phyloP scores from a whole-genome alignment of 73 alveolate genomes.

The Tetrahymena thermophila region DNA sequence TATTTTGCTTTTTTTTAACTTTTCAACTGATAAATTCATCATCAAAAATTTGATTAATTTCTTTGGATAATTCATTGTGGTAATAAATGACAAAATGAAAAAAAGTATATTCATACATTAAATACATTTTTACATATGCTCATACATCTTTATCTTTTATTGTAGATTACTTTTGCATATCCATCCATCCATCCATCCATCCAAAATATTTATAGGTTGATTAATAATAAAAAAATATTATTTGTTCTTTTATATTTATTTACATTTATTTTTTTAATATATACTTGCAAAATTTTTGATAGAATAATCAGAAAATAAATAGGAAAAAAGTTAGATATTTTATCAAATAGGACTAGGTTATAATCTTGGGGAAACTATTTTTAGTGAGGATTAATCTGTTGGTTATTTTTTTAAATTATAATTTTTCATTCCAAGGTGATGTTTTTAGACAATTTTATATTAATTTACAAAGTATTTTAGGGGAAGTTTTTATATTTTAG shows the following conservation, averaged over 20 bases:
- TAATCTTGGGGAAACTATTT: not conserved
- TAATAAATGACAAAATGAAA: not conserved
- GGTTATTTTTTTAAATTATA: not conserved
- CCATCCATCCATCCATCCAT: constrained; percentile 3
- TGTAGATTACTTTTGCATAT: not conserved
- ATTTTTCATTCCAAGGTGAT: not conserved
- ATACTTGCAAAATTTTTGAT: not conserved
- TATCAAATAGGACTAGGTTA: not conserved
- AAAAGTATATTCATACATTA: too few species aligned
- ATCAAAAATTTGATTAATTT: not conserved
- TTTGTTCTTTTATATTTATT: not conserved
- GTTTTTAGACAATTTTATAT: not conserved
- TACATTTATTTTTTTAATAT: too few species aligned
- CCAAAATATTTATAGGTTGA: not conserved
- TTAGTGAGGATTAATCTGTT: not conserved
- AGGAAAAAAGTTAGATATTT: not conserved
- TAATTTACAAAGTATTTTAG: not conserved
- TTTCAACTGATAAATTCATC: not conserved
- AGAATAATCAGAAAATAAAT: not conserved
- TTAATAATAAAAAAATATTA: not conserved
- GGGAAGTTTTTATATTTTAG: not conserved
- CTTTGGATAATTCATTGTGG: not conserved
- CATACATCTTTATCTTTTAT: too few species aligned
- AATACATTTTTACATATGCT: too few species aligned
- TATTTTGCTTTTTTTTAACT: not conserved